phyloP scores from a whole-genome alignment of 495 filamentous ascomycete genomes.

The Friedmanniomyces simplex region DNA sequence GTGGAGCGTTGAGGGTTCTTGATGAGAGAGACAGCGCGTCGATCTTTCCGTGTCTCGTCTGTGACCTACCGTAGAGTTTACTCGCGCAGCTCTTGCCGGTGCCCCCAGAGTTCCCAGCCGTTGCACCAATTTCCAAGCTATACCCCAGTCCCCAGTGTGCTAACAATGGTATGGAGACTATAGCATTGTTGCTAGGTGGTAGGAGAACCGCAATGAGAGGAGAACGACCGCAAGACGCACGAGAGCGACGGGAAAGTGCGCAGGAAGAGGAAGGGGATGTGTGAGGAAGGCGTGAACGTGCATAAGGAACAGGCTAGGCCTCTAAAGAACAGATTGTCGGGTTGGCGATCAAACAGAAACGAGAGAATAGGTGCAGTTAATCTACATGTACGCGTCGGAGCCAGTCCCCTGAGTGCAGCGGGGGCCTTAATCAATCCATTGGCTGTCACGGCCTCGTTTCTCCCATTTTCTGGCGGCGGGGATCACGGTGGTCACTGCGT shows the following conservation, averaged over 20 bases:
- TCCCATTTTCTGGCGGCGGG: not conserved
- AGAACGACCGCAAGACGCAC: not conserved
- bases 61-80: too few relatives aligned
- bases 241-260: not conserved
- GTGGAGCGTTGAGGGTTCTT: not conserved
- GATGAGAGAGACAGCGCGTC: not conserved
- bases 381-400: not conserved
- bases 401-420: not conserved
- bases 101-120: not conserved
- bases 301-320: not conserved
- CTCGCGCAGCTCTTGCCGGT: too few relatives aligned
- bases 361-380: not conserved
- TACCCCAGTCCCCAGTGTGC: too few relatives aligned
- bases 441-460: not conserved
- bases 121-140: not conserved
- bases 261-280: not conserved
- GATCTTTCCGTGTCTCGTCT: not conserved
- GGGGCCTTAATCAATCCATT: not conserved
- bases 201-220: too few relatives aligned
- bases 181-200: too few relatives aligned
- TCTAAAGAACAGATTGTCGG: too few relatives aligned
- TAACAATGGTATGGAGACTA: too few relatives aligned
- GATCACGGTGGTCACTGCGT: too few relatives aligned
- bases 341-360: not conserved
- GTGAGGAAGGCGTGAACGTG: not conserved